Percentiles rank a stretch among this genome's conserved stretches.
These are phyloP conservation scores for Lolium perenne DNA, from an alignment of 176 grass and related monocot genomes.

Conservation along the genomic window DNA sequence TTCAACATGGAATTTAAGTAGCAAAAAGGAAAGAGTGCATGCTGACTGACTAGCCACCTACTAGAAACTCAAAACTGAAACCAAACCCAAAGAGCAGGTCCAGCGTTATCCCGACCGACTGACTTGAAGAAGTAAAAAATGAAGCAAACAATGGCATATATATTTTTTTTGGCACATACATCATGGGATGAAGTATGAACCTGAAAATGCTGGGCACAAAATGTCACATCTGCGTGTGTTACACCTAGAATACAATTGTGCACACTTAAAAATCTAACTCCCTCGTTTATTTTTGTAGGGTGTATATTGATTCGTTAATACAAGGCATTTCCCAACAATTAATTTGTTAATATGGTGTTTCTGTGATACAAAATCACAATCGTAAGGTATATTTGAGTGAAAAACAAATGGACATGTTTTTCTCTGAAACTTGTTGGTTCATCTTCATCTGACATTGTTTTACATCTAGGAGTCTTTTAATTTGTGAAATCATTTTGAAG, in stretches of 20 bases:
- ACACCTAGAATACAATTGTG: neutral
- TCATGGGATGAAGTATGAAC: neutral
- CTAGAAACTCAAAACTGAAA: neutral
- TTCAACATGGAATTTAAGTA: neutral
- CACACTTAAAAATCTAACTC: neutral
- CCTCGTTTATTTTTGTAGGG: neutral
- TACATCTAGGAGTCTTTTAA: neutral
- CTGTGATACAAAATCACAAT: neutral
- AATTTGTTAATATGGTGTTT: neutral
- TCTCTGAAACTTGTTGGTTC: neutral
- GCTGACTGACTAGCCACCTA: neutral
- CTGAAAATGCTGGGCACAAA: neutral
- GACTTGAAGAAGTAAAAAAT: conserved; percentile 1
- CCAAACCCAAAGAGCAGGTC: neutral
- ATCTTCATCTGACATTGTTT: neutral
- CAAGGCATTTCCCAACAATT: neutral
- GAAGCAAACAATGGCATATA: neutral
- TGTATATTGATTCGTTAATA: neutral
- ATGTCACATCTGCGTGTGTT: neutral
- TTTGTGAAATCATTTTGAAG: neutral
- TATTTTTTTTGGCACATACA: neutral
- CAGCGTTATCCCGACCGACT: neutral
- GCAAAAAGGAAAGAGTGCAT: neutral
- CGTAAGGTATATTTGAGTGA: neutral
- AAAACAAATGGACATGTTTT: neutral